Conservation (phyloP, 202 grass and related monocot species). For the Zizania palustris region DNA sequence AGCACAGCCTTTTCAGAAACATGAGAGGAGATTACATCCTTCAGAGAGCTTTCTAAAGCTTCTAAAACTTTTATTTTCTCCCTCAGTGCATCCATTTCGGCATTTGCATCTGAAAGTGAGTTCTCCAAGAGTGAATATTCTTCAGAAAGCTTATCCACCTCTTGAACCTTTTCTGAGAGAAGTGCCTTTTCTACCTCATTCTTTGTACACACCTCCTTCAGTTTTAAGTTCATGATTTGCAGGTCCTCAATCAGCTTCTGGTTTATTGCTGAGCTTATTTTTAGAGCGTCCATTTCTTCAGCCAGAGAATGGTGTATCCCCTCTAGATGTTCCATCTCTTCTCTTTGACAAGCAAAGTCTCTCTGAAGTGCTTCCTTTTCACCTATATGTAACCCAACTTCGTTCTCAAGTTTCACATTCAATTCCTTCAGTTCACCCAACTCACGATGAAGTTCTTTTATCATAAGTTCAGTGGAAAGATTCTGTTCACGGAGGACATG, state of each 20-base stretch:
- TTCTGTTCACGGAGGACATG: constrained; percentile 60
- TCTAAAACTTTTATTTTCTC: constrained; percentile 64
- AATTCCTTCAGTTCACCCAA: constrained; percentile 62
- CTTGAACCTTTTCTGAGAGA: constrained; percentile 68
- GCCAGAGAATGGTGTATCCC: constrained; percentile 51
- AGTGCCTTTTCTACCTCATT: constrained; percentile 73
- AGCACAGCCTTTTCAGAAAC: constrained; percentile 67
- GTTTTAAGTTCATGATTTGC: constrained; percentile 64
- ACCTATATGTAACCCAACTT: constrained; percentile 60
- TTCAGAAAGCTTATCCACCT: constrained; percentile 71
- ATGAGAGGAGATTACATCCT: constrained; percentile 49
- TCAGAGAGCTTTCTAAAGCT: constrained; percentile 61
- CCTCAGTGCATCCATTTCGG: constrained; percentile 68
- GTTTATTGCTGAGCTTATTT: constrained; percentile 37
- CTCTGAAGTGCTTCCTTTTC: constrained; percentile 79
- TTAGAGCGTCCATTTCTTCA: constrained; percentile 52
- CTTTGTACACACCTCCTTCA: constrained; percentile 83
- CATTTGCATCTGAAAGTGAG: constrained; percentile 75
- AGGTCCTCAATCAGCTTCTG: constrained; percentile 52
- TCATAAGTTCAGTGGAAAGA: constrained; percentile 53
- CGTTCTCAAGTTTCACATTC: constrained; percentile 60
- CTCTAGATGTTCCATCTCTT: constrained; percentile 69
- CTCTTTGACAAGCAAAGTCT: constrained; percentile 67
- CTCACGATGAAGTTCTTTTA: constrained; percentile 57
- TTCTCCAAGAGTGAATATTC: constrained; percentile 77